phyloP scores from a whole-genome alignment of 805 yeast species.

The Starmerella apis region DNA sequence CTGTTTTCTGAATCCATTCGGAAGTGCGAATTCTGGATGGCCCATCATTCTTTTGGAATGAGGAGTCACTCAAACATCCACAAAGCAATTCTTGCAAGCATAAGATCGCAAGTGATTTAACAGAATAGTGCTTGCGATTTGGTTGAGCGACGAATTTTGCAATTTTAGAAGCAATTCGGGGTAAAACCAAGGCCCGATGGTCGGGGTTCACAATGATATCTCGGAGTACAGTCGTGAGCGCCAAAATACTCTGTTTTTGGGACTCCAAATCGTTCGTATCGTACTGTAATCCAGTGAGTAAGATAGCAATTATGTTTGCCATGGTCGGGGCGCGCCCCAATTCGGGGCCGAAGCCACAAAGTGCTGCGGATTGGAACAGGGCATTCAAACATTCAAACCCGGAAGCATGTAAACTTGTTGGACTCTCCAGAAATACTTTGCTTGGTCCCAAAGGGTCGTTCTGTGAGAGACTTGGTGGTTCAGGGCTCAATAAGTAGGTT shows the following conservation, averaged over 20 bases:
- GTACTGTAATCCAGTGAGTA: constrained; percentile 22
- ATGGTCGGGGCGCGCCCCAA: constrained; percentile 23
- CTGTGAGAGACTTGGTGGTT: constrained; percentile 6
- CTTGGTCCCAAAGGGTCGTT: background rate
- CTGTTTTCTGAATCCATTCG: constrained; percentile 12
- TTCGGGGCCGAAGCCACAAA: constrained; percentile 10
- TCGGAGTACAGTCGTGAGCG: constrained; percentile 15
- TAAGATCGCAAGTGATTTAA: constrained; percentile 11
- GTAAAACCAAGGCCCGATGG: constrained; percentile 19
- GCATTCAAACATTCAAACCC: constrained; percentile 26
- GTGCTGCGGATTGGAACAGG: constrained; percentile 20
- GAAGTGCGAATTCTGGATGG: constrained; percentile 3
- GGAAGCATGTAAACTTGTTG: constrained; percentile 24
- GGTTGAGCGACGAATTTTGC: constrained; percentile 13
- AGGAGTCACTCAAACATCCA: constrained; percentile 5
- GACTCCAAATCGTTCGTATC: constrained; percentile 19
- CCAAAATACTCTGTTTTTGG: constrained; percentile 21
- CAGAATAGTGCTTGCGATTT: constrained; percentile 18
- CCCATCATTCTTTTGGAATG: background rate
- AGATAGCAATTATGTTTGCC: constrained; percentile 23
- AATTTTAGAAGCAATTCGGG: constrained; percentile 20
- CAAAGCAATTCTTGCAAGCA: constrained; percentile 6
- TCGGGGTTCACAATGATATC: constrained; percentile 14
- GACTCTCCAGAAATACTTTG: constrained; percentile 14
- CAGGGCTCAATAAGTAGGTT: constrained; percentile 26